Conservation (phyloP, 75 land plant genomes). For the Pinus tabuliformis region DNA sequence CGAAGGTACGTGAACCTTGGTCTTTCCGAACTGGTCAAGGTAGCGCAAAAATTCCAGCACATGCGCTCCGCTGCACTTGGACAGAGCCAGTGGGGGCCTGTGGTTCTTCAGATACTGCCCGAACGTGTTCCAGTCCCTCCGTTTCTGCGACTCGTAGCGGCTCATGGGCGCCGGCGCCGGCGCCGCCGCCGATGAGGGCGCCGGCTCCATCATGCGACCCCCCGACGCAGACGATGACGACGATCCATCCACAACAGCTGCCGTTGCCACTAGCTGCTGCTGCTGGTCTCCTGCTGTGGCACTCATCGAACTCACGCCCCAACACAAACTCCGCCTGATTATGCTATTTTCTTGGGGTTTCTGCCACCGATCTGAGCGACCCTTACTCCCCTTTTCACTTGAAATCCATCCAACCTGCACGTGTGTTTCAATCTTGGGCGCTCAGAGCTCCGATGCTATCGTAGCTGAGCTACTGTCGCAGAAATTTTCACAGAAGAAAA, state of each 20-base stretch:
- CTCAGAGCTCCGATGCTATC: too few relatives aligned
- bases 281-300: neutral
- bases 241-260: neutral
- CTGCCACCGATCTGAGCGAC: too few relatives aligned
- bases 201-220: too few relatives aligned
- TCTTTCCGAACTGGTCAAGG: slow-evolving; percentile 78
- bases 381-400: neutral
- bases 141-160: slow-evolving; percentile 62
- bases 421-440: too few relatives aligned
- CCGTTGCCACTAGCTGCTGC: neutral
- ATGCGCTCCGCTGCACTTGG: slow-evolving; percentile 72
- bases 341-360: neutral
- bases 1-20: slow-evolving; percentile 49
- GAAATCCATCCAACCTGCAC: neutral
- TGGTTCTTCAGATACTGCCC: slow-evolving; percentile 75
- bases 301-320: neutral
- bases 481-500: too few relatives aligned
- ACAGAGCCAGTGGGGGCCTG: slow-evolving; percentile 63
- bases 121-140: slow-evolving; percentile 73
- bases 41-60: slow-evolving; percentile 66
- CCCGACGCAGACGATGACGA: neutral
- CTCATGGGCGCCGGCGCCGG: slow-evolving; percentile 14
- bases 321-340: neutral
- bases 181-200: neutral
- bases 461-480: neutral